Evolutionary conservation across 2,329 filamentous ascomycete species (phyloP).

Genomic region (Apiospora marii): DNA sequence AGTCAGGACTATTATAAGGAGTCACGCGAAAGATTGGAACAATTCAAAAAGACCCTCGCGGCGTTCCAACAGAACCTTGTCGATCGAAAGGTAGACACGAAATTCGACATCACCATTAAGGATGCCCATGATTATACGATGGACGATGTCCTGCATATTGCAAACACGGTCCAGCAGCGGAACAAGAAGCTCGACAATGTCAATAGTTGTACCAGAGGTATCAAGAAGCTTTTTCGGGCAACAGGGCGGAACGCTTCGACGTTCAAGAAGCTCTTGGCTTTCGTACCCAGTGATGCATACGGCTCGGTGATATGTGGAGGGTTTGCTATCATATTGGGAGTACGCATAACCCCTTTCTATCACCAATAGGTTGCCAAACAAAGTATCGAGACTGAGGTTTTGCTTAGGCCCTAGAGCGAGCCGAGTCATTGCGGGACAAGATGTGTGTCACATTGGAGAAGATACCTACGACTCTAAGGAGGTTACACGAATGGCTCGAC

Average conservation of each 20-base stretch:
- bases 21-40: slow-evolving; percentile 28
- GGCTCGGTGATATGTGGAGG: slow-evolving; percentile 32
- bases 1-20: slow-evolving; percentile 30
- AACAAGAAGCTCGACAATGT: slow-evolving; percentile 26
- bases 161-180: slow-evolving; percentile 29
- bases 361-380: too few species aligned
- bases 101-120: slow-evolving; percentile 30
- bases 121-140: slow-evolving; percentile 29
- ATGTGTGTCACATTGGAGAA: slow-evolving; percentile 29
- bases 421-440: slow-evolving; percentile 26
- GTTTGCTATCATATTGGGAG: slow-evolving; percentile 31
- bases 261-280: slow-evolving; percentile 30
- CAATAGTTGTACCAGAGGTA: slow-evolving; percentile 28
- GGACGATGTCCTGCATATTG: slow-evolving; percentile 30
- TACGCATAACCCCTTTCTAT: too few species aligned
- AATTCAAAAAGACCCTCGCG: slow-evolving; percentile 29
- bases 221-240: slow-evolving; percentile 30
- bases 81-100: slow-evolving; percentile 31
- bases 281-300: slow-evolving; percentile 30
- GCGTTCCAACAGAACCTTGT: slow-evolving; percentile 29
- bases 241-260: slow-evolving; percentile 27
- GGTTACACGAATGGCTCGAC: slow-evolving; percentile 27
- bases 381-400: slow-evolving; percentile 37
- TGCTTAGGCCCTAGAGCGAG: background rate
- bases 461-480: slow-evolving; percentile 27